phyloP scores from a whole-genome alignment of 1,284 basidiomycete genomes.

The Naganishia liquefaciens region DNA sequence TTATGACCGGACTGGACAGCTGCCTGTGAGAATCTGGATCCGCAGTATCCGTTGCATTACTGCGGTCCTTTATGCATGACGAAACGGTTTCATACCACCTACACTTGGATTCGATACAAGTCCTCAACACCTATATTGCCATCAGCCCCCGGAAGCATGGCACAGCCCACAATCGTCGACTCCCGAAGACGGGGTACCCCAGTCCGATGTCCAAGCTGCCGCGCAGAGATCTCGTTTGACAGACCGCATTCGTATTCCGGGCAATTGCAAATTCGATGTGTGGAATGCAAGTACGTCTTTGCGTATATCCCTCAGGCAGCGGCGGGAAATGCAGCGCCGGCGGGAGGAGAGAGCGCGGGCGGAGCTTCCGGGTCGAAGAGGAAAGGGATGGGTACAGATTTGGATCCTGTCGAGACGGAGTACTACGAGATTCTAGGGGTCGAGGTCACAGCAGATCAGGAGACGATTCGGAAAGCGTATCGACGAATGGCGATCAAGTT shows the following conservation, averaged over 20 bases:
- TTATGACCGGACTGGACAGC: no score
- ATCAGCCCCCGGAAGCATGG: neutral
- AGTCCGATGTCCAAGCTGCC: slow-evolving; percentile 60
- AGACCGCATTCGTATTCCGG: slow-evolving; percentile 67
- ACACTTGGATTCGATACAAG: no score
- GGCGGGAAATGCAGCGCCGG: neutral
- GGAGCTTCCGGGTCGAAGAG: slow-evolving; percentile 37
- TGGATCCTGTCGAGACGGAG: slow-evolving; percentile 80
- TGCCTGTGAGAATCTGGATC: no score
- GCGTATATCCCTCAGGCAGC: slow-evolving; percentile 27
- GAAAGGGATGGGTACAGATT: slow-evolving; percentile 75
- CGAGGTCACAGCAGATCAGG: slow-evolving; percentile 45
- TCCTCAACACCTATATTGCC: neutral
- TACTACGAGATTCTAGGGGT: slow-evolving; percentile 67
- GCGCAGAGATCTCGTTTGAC: slow-evolving; percentile 68
- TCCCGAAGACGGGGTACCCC: slow-evolving; percentile 49
- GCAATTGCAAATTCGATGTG: slow-evolving; percentile 70
- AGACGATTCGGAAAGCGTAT: slow-evolving; percentile 88
- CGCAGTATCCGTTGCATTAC: no score
- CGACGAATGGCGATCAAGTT: slow-evolving; percentile 86
- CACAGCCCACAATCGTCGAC: slow-evolving; percentile 47
- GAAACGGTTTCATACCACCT: no score
- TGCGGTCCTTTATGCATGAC: no score
- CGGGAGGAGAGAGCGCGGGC: neutral
- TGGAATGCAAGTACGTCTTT: slow-evolving; percentile 56